Evolutionary conservation across 2,329 filamentous ascomycete species (phyloP).

Genomic region (Cytospora piceae): DNA sequence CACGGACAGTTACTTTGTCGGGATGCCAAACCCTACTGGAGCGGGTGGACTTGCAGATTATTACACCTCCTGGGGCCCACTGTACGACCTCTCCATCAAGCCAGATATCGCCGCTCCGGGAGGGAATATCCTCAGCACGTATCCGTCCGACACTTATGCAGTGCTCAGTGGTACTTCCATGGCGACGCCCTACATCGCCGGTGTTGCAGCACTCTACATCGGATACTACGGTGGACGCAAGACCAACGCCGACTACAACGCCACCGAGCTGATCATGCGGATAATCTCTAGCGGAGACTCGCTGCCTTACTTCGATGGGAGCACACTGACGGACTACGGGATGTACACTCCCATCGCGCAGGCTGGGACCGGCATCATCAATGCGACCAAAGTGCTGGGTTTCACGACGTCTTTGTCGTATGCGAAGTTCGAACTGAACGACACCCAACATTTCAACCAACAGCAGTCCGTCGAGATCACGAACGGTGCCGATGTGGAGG

Average conservation of each 20-base stretch:
- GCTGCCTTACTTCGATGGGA: conserved; percentile 14
- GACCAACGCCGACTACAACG: conserved; percentile 14
- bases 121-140: conserved; percentile 48
- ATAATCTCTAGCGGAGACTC: conserved; percentile 18
- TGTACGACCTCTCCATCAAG: conserved; percentile 45
- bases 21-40: conserved; percentile 34
- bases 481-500: conserved; percentile 21
- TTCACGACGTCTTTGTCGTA: conserved; percentile 44
- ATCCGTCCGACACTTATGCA: conserved; percentile 40
- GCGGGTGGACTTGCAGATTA: conserved; percentile 38
- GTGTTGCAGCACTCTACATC: conserved; percentile 41
- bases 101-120: conserved; percentile 46
- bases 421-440: conserved; percentile 51
- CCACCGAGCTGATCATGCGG: conserved; percentile 19
- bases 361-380: conserved; percentile 52
- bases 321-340: conserved; percentile 23
- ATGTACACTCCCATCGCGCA: conserved; percentile 45
- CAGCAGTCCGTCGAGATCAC: conserved; percentile 25
- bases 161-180: conserved; percentile 52
- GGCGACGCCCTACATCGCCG: conserved; percentile 50
- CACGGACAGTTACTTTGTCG: conserved; percentile 30
- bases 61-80: conserved; percentile 46
- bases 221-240: conserved; percentile 27
- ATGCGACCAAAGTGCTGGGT: conserved; percentile 50
- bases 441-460: conserved; percentile 48